Evolutionary conservation across 2,329 filamentous ascomycete species (phyloP), one percentile per base, ranked within the genome.

Genomic region (Claviceps cyperi): DNA sequence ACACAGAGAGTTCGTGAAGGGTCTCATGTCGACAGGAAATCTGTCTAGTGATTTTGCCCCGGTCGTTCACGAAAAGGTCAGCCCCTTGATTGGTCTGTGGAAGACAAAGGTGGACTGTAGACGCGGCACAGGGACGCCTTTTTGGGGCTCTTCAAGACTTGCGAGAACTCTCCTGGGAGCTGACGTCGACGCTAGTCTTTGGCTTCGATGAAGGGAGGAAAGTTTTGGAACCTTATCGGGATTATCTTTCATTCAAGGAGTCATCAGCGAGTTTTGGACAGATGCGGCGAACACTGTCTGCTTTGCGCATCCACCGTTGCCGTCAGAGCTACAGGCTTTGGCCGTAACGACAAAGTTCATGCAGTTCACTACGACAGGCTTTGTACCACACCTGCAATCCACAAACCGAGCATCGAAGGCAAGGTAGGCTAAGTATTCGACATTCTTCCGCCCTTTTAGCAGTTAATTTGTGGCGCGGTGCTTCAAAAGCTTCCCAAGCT

Each of bases 81-180:
- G 51, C 8, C 51, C 53, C 9, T 54, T 67, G 9, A 44, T 68
- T 8, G 55, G 60, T 9, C 55, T 68, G 8, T 67, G 64, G 65
- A 47, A 48, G 9, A 36, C 57, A 6, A 68, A 68, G 50, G 46
- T 52, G 2, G 21, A n/a, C n/a, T n/a, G n/a, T n/a, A n/a, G n/a
- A 49, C 1, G 2, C 61, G 0, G 56, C 60, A 8, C 46, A 53
- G 0, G 59, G 61, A 4, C 45, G 56, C 1, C 62, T 62, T 1
- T 68, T 68, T 36, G 53, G 59, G 2, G 59, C 59, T 1, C 46
- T 51, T 0, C 41, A 55, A 14, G 65, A 68, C 41, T 56, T 68
- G 1, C 56, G 58, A 17, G 55, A 63, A 19, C 52, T 57, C 0
- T 53, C 59, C 0, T 54, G 65, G 1, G 64, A 66, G 11, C 60